phyloP scores from a whole-genome alignment of 371 early-diverging fungal species.

The Chytridium lagenaria region DNA sequence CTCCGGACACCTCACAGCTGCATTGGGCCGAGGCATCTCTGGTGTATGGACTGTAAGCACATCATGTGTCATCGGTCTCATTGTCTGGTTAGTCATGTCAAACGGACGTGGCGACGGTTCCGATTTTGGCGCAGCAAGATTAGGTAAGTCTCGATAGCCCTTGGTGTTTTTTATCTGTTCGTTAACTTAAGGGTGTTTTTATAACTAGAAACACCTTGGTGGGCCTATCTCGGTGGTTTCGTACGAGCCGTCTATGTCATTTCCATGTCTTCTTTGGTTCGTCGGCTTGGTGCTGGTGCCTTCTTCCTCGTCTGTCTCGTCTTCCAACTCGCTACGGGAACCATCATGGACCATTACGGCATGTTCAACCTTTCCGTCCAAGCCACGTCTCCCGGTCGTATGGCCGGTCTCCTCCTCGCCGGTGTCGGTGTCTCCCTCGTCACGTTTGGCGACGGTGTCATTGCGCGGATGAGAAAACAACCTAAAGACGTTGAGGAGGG shows the following conservation, averaged over 20 bases:
- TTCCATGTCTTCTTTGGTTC: background rate
- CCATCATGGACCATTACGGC: constrained; percentile 1
- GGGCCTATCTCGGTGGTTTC: constrained; percentile 7
- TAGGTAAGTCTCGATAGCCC: background rate
- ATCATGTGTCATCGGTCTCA: background rate
- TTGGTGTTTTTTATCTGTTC: background rate
- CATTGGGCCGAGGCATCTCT: background rate
- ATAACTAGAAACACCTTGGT: constrained; percentile 3
- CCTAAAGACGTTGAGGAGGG: too few species aligned
- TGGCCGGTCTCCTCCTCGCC: background rate
- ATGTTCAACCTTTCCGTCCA: background rate
- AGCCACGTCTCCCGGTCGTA: background rate
- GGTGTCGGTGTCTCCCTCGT: background rate
- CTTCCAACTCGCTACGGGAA: background rate
- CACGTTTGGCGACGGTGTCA: constrained; percentile 7
- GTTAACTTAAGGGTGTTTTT: background rate
- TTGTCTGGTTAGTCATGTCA: background rate
- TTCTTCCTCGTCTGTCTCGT: constrained; percentile 1
- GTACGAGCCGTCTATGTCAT: background rate
- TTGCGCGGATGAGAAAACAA: background rate
- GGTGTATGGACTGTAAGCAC: background rate
- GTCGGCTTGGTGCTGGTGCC: background rate
- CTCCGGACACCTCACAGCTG: background rate
- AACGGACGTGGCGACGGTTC: background rate
- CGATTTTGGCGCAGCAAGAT: background rate